Evolutionary conservation across 225 moss, liverwort and hornwort genomes (phyloP), one percentile per base, ranked within the genome.

Genomic region (Bryoerythrophyllum caledonicum): DNA sequence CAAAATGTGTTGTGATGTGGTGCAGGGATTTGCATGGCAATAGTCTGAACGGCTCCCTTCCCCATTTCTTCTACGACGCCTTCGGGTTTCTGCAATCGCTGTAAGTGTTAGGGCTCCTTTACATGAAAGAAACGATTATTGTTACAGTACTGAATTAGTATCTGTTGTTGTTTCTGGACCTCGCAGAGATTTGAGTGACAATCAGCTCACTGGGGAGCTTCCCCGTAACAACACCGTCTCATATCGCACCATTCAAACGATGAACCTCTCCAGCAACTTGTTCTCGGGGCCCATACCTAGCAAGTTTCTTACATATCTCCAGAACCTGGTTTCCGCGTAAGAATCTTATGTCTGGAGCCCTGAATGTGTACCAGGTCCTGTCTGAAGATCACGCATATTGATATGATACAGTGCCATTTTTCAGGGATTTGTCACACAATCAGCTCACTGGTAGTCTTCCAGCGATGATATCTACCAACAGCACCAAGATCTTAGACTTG

Each of bases 381-480:
- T 66, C 23, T 38, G 40, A 38, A 20, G 14, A 48, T 10, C 60
- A 19, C 44, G 68, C 32, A 27, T 67, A 64, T 52, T 1, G 17
- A 46, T 30, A 12, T 69, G 66, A 19, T n/a, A 15, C 26, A 21
- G 56, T 65, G 70, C 15, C 56, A 23, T 71, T 70, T n/a, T 23
- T 63, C 84, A 87, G 87, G 74, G 87, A 87, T 68, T 77, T 87
- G 43, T 87, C 87, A 4, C 35, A 66, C 53, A 87, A 87, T 37
- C 10, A 0, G 17, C 82, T 87, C 24, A 60, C 21, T 63, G 87
- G 84, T 46, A 53, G 0, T 16, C 76, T 87, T 63, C 84, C 87
- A 53, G 34, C 4, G 11, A 82, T 87, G 81, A 11, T 74, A 63
- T 60, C 13, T 76, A 48, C 53, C 27, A 82, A 72, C 48, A 3